These are phyloP conservation scores for Cladosporium austrohemisphaericum DNA, from an alignment of 2,329 filamentous ascomycete species.

Conservation along the genomic window DNA sequence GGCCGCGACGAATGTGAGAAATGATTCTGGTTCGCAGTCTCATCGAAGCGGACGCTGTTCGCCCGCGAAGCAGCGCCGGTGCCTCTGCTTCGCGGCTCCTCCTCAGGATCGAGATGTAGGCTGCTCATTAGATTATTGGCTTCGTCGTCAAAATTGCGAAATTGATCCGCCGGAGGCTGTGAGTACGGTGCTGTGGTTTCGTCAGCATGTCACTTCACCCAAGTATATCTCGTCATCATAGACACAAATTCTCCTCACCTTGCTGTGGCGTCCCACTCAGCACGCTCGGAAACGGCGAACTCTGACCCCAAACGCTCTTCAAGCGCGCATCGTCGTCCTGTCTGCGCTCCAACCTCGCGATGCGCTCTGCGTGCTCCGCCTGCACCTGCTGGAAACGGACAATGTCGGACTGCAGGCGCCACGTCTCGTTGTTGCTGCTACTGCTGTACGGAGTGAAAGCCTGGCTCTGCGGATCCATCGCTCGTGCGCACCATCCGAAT, in stretches of 20 bases:
- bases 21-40: conserved; percentile 86
- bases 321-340: conserved; percentile 61
- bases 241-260: conserved; percentile 54
- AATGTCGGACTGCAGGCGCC: conserved; percentile 61
- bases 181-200: conserved; percentile 64
- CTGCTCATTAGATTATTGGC: conserved; percentile 74
- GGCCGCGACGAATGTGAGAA: conserved; percentile 81
- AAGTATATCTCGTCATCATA: not conserved
- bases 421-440: conserved; percentile 52
- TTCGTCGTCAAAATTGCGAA: conserved; percentile 87
- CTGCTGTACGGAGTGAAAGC: conserved; percentile 55
- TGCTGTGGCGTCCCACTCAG: conserved; percentile 77
- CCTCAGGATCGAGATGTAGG: conserved; percentile 80
- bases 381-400: conserved; percentile 59
- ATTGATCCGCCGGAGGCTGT: conserved; percentile 76
- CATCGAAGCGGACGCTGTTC: conserved; percentile 96
- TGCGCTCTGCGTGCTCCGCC: conserved; percentile 58
- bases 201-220: not conserved
- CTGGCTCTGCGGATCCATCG: conserved; percentile 61
- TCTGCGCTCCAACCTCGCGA: conserved; percentile 58
- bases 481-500: conserved; percentile 22
- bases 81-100: conserved; percentile 66
- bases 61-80: conserved; percentile 85
- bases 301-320: conserved; percentile 83
- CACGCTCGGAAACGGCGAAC: conserved; percentile 83